phyloP scores from a whole-genome alignment of 2,329 filamentous ascomycete species.

The Cytospora piceae region DNA sequence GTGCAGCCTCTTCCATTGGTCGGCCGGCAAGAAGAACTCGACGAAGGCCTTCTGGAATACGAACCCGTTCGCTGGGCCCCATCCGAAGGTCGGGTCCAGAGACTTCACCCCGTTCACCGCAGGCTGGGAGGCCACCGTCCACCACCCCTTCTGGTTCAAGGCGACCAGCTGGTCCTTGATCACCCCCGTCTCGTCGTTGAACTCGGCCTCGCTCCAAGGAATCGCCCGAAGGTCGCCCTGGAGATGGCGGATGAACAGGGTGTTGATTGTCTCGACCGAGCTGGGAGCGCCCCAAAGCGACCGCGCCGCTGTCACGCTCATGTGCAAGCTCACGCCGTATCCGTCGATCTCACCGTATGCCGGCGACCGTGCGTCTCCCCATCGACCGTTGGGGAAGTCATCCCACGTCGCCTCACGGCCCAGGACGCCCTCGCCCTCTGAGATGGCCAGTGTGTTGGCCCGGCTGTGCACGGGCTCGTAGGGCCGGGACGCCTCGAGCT shows the following conservation, averaged over 20 bases:
- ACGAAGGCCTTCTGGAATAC: constrained; percentile 99
- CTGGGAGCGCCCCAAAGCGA: constrained; percentile 83
- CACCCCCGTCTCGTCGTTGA: constrained; percentile 79
- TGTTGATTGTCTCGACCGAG: constrained; percentile 71
- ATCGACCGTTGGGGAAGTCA: constrained; percentile 94
- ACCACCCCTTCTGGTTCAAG: constrained; percentile 85
- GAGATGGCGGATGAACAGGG: constrained; percentile 80
- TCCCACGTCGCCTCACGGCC: constrained; percentile 98
- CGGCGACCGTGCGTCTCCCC: constrained; percentile 89
- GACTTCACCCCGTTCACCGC: constrained; percentile 86
- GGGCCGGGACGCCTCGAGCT: constrained; percentile 77
- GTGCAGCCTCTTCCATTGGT: constrained; percentile 72
- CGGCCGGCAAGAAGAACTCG: constrained; percentile 83
- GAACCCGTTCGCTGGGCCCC: constrained; percentile 90
- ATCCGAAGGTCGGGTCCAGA: constrained; percentile 80
- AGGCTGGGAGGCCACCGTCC: constrained; percentile 94
- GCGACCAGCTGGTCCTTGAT: constrained; percentile 77
- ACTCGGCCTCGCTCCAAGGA: constrained; percentile 91
- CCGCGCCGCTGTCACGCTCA: constrained; percentile 82
- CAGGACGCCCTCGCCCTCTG: constrained; percentile 86
- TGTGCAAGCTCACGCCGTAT: constrained; percentile 95
- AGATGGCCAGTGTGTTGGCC: constrained; percentile 87
- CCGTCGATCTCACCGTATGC: constrained; percentile 97
- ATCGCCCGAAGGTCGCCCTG: constrained; percentile 78
- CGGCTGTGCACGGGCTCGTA: constrained; percentile 74